Evolutionary conservation across 495 filamentous ascomycete species (phyloP), one percentile per base, ranked within the genome.

Genomic region (Rusavskia elegans): DNA sequence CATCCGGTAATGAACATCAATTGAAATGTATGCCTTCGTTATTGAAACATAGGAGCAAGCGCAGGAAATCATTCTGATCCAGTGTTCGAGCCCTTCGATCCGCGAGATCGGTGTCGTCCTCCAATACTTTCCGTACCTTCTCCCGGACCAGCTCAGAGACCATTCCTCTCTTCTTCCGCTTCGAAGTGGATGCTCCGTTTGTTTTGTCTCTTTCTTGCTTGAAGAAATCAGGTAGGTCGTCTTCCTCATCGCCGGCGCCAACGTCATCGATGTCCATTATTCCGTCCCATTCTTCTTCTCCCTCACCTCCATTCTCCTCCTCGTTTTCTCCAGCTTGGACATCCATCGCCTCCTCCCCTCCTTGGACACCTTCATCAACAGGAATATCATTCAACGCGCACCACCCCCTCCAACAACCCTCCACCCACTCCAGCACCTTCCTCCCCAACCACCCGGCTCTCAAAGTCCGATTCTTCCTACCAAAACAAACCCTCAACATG

Each of bases 11-110:
- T 7, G 14, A 13, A 11, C 4, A 19, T 78, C 69, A 94, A 50
- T 79, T 85, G 71, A 97, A 97, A 70, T 95, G 89, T 55, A 95
- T 90, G 16, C 87, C 87, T 61, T 95, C 86, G 53, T 86, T 77
- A 64, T 95, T 93, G 67, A 95, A 89, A 32, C 79, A 77, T 72
- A 78, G 82, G 57, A 85, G 59, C 58, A 85, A 55, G 66, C 73
- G 80, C 64, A 97, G 66, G 61, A 96, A 95, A 58, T 95, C 89
- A 48, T 84, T 85, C 66, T 95, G 86, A 63, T 95, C 88, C 55
- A 87, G 89, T 70, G 86, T 82, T 53, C 84, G 76, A 8, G 87
- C 83, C 54, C 89, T 67, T 69, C 82, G 85, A 41, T 93, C 86
- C 3, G 77, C 84, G 48, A 97, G 68, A 35, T 78, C 75, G 2